Evolutionary conservation across 2,329 filamentous ascomycete genomes (phyloP).

Genomic region (Akanthomyces uredinophilus): DNA sequence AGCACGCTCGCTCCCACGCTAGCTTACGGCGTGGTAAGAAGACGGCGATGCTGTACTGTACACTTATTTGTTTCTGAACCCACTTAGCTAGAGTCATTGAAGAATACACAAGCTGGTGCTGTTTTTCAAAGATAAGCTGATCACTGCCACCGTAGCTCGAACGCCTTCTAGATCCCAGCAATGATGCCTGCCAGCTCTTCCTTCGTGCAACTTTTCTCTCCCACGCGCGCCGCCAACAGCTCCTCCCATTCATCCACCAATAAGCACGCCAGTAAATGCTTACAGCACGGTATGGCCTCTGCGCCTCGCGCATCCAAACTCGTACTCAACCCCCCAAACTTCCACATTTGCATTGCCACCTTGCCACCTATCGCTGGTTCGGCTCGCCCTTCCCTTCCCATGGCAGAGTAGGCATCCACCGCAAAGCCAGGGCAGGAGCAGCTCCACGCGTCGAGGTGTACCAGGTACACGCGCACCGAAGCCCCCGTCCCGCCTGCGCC

Average conservation of each 20-base stretch:
- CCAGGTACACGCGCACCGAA: conserved; percentile 52
- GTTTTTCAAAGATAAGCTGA: neutral
- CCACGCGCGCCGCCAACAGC: conserved; percentile 53
- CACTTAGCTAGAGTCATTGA: neutral
- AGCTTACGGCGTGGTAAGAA: neutral
- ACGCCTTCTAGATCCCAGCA: conserved; percentile 31
- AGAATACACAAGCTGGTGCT: neutral
- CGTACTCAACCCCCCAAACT: conserved; percentile 46
- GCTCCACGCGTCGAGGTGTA: conserved; percentile 73
- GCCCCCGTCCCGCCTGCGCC: neutral
- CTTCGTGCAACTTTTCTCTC: conserved; percentile 47
- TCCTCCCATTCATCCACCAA: conserved; percentile 60
- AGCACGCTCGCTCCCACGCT: neutral
- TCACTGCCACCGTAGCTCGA: neutral
- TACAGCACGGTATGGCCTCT: conserved; percentile 60
- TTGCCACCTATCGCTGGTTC: neutral
- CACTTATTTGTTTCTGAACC: conserved; percentile 3
- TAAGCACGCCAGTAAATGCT: conserved; percentile 82
- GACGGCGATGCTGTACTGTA: conserved; percentile 4
- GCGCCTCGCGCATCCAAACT: conserved; percentile 27
- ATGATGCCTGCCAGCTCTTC: conserved; percentile 72
- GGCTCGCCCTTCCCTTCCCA: neutral
- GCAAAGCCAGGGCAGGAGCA: conserved; percentile 86
- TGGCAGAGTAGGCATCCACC: conserved; percentile 58
- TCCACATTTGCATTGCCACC: conserved; percentile 21